Percentiles rank a stretch among this genome's conserved stretches.
Evolutionary conservation across 1,139 yeast species (phyloP).

Genomic region (Pichia sp.): DNA sequence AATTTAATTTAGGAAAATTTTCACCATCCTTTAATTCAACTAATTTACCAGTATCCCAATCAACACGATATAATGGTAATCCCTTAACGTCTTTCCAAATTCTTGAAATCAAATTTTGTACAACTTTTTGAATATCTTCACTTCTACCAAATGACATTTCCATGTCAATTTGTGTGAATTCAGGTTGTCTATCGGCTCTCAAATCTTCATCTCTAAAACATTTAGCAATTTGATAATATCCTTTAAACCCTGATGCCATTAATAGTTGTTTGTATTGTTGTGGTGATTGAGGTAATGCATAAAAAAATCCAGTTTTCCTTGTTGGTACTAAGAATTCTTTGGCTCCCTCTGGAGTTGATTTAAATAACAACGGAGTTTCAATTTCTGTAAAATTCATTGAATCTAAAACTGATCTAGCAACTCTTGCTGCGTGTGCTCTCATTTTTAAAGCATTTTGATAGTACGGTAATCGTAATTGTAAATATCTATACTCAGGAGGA

Average conservation of each 20-base stretch:
- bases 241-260: constrained; percentile 87
- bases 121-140: constrained; percentile 58
- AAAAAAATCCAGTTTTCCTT: constrained; percentile 52
- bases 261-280: constrained; percentile 92
- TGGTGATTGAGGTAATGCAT: constrained; percentile 95
- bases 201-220: constrained; percentile 96
- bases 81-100: constrained; percentile 51
- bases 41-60: constrained; percentile 23
- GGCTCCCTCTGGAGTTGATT: constrained; percentile 98
- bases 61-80: constrained; percentile 34
- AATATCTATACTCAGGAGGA: constrained; percentile 75
- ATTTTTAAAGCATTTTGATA: constrained; percentile 54
- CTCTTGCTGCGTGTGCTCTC: constrained; percentile 55
- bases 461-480: constrained; percentile 63
- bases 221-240: constrained; percentile 83
- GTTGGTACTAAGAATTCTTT: constrained; percentile 93
- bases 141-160: constrained; percentile 83
- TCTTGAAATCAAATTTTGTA: constrained; percentile 49
- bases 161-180: constrained; percentile 90
- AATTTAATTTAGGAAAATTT: constrained; percentile 45
- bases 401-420: constrained; percentile 46
- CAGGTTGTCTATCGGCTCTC: constrained; percentile 93
- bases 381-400: constrained; percentile 62
- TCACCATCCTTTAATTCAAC: constrained; percentile 24
- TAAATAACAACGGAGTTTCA: constrained; percentile 88